A percentile compares a stretch with the other conserved stretches of the same genome.
Conservation (phyloP, 176 grass and related monocot genomes). For the Paspalum notatum region DNA sequence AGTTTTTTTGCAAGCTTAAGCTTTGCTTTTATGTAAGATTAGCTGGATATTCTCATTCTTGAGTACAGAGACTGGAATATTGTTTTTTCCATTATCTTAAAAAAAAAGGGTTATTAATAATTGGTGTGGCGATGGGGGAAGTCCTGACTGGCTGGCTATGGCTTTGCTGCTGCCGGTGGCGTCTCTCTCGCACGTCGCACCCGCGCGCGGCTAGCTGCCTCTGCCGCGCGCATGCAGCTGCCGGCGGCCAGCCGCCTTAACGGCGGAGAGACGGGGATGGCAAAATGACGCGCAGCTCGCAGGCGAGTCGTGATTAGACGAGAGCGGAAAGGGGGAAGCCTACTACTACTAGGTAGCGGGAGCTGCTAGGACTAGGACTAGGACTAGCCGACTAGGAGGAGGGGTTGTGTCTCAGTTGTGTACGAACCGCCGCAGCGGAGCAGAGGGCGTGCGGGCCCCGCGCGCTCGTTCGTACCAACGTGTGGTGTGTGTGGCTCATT, state of each 20-base stretch:
- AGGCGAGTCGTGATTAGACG: slow-evolving; percentile 22
- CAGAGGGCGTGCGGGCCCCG: background rate
- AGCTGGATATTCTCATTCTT: too few species aligned
- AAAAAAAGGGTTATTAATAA: background rate
- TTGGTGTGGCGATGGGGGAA: background rate
- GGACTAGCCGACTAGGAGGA: background rate
- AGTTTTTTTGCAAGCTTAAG: too few species aligned
- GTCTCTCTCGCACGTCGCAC: background rate
- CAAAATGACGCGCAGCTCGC: background rate
- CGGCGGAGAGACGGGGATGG: slow-evolving; percentile 3
- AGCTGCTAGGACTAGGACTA: background rate
- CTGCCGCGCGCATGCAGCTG: too few species aligned
- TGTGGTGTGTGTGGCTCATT: slow-evolving; percentile 27
- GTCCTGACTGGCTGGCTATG: too few species aligned
- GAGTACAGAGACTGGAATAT: too few species aligned
- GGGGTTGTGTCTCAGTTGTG: background rate
- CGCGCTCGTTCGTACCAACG: slow-evolving; percentile 44
- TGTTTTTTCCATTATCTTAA: too few species aligned
- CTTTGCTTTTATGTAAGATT: too few species aligned
- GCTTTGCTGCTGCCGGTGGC: background rate
- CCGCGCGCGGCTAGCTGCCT: too few species aligned
- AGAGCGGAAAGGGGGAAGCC: slow-evolving; percentile 13
- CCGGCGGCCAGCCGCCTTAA: slow-evolving; percentile 17
- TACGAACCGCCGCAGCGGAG: slow-evolving; percentile 37
- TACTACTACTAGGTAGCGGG: background rate